Conservation (phyloP, 2,329 filamentous ascomycete species). For the Elsinoe australis region DNA sequence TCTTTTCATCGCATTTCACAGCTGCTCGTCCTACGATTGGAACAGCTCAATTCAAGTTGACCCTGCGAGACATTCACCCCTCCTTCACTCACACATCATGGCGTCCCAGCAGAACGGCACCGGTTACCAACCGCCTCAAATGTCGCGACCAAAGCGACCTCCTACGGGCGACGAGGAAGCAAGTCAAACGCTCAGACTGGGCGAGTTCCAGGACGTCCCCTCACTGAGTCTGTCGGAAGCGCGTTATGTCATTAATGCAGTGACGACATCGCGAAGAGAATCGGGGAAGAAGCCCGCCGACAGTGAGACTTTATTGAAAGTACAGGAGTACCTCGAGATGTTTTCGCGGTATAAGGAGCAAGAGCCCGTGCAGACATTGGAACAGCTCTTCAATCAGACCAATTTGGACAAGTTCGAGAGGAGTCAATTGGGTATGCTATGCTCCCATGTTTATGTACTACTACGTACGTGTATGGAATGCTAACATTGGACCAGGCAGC, state of each 20-base stretch:
- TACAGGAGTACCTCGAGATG: constrained; percentile 83
- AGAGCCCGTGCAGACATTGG: constrained; percentile 90
- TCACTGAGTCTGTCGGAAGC: constrained; percentile 90
- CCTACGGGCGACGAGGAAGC: constrained; percentile 82
- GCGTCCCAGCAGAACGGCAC: constrained; percentile 25
- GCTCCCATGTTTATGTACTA: no score
- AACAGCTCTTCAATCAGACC: constrained; percentile 56
- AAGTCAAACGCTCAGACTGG: constrained; percentile 69
- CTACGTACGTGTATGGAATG: not conserved
- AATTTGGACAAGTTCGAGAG: constrained; percentile 87
- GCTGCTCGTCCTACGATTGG: no score
- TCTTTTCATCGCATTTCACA: not conserved
- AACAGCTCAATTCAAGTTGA: no score
- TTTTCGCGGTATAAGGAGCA: constrained; percentile 95
- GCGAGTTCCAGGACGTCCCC: constrained; percentile 88
- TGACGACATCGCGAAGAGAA: constrained; percentile 37
- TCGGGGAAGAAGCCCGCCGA: constrained; percentile 19
- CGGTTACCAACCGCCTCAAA: constrained; percentile 22
- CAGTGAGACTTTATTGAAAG: constrained; percentile 64
- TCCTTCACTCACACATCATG: not conserved
- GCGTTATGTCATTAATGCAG: constrained; percentile 81
- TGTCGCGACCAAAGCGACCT: constrained; percentile 55
- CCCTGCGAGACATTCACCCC: not conserved
- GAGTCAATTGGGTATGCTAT: constrained; percentile 69
- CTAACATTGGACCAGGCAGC: constrained; percentile 52